Conservation (phyloP, 257 asterid species). For the Pogostemon cablin region DNA sequence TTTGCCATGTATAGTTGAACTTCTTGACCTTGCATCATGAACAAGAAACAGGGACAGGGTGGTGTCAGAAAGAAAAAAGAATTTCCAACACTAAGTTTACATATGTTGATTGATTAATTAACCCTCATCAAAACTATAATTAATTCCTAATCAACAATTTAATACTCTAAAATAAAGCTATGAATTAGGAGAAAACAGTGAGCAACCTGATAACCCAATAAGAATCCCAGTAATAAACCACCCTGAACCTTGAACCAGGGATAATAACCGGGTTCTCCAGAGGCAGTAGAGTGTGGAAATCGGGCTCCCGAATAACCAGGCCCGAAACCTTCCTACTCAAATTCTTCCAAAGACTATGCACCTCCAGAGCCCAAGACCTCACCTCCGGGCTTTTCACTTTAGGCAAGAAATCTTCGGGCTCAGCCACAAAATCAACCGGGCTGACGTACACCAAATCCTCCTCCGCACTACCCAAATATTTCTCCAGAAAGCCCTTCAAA, state of each 20-base stretch:
- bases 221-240: slow-evolving; percentile 97
- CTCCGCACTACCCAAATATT: slow-evolving; percentile 49
- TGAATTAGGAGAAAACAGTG: background rate
- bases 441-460: slow-evolving; percentile 53
- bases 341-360: slow-evolving; percentile 80
- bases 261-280: slow-evolving; percentile 67
- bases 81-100: background rate
- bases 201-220: slow-evolving; percentile 80
- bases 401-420: slow-evolving; percentile 66
- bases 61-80: background rate
- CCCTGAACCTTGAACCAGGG: slow-evolving; percentile 89
- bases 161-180: background rate
- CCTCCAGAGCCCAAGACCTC: slow-evolving; percentile 78
- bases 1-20: no score
- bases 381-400: slow-evolving; percentile 54
- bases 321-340: slow-evolving; percentile 73
- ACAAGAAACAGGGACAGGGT: no score
- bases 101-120: background rate
- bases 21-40: no score
- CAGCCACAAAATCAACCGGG: slow-evolving; percentile 65
- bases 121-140: background rate
- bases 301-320: slow-evolving; percentile 57
- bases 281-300: slow-evolving; percentile 66
- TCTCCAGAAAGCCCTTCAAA: slow-evolving; percentile 42
- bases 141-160: background rate